These are phyloP conservation scores for Canavalia gladiata DNA, from an alignment of 306 rosid species.

Conservation along the genomic window DNA sequence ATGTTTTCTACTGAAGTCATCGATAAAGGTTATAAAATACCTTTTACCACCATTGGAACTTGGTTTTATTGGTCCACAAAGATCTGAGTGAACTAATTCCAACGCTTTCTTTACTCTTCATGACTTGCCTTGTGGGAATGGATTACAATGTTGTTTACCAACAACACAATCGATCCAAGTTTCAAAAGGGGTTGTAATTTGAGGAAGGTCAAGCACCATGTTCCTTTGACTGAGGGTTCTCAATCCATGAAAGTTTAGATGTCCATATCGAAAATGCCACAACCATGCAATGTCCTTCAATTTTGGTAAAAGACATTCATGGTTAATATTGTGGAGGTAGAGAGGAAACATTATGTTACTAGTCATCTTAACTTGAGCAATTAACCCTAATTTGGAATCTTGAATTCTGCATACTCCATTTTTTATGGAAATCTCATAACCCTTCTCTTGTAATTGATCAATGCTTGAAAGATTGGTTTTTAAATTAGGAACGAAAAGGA, in stretches of 20 bases:
- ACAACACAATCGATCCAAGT: not conserved
- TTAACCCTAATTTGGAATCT: not conserved
- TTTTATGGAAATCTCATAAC: not conserved
- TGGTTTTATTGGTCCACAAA: not conserved
- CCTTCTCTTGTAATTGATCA: not conserved
- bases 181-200: not conserved
- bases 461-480: not conserved
- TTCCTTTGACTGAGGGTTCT: not conserved
- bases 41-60: no score
- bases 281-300: no score
- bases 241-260: not conserved
- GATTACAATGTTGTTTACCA: not conserved
- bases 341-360: no score
- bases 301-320: no score
- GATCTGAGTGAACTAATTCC: not conserved
- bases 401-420: not conserved
- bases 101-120: not conserved
- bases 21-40: no score
- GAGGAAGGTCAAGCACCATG: not conserved
- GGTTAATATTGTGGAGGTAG: no score
- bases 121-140: not conserved
- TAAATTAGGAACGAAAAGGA: not conserved
- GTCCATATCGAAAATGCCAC: not conserved
- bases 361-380: not conserved
- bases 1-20: no score